A percentile compares a stretch with the other conserved stretches of the same genome.
Evolutionary conservation across 257 asterid species (phyloP).

Genomic region (Solanum clarkiae): DNA sequence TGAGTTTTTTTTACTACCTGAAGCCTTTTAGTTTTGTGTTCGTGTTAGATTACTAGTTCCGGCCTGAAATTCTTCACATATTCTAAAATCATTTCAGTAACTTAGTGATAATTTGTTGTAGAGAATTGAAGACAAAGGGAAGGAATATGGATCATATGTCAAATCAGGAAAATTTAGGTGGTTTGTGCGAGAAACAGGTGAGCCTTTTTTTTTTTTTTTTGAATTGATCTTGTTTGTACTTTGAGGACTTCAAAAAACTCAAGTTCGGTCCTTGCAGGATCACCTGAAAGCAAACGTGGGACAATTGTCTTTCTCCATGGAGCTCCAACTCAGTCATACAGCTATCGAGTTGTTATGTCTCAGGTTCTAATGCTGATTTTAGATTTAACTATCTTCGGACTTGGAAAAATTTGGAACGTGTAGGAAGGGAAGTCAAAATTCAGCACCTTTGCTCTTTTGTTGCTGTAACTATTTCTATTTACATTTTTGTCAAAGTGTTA

Average conservation of each 20-base stretch:
- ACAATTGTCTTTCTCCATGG: constrained; percentile 90
- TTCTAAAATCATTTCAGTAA: neutral
- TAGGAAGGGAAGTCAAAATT: neutral
- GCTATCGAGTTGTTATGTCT: constrained; percentile 93
- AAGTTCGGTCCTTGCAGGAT: constrained; percentile 40
- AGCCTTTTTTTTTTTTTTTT: neutral
- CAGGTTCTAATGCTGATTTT: constrained; percentile 41
- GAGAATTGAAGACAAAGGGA: constrained; percentile 88
- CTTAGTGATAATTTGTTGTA: constrained; percentile 1
- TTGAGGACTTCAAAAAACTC: neutral
- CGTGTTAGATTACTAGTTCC: neutral
- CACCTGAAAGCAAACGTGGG: constrained; percentile 63
- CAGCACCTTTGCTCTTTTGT: neutral
- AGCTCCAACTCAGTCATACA: constrained; percentile 93
- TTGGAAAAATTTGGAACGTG: neutral
- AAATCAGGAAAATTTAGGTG: constrained; percentile 78
- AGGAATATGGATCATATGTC: constrained; percentile 60
- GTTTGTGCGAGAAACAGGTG: constrained; percentile 97
- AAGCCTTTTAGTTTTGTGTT: constrained; percentile 1
- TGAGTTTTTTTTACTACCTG: neutral
- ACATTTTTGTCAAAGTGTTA: neutral
- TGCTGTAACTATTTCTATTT: neutral
- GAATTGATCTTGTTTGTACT: neutral
- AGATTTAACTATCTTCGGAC: neutral
- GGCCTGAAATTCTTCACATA: neutral